Base-by-base conservation (phyloP, 495 filamentous ascomycete genomes). In the Clohesyomyces aquaticus region DNA sequence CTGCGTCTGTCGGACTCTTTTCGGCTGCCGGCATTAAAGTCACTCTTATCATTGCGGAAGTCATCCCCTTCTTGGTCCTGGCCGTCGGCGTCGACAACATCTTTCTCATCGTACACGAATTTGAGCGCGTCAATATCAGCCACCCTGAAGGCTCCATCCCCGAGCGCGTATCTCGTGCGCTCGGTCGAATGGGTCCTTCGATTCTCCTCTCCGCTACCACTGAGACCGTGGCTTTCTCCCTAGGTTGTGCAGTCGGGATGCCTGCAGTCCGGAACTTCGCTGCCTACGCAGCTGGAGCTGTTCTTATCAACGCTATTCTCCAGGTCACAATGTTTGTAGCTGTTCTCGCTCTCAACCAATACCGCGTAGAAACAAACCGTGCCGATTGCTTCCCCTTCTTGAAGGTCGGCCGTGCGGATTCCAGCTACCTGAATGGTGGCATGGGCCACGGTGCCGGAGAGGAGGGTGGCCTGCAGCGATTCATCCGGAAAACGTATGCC, bases 71-170 rank as follows among this genome's bases (percentile, higher is more conserved):
- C 75, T 85, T 98, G 64, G 93, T 98, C 12, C 78, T 98, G 11
- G 94, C 94, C 48, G 90, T 98, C 18, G 94, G 94, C 23, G 95
- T 98, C 10, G 94, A 98, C 81, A 98, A 98, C 73, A 98, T 98
- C 71, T 98, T 98, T 77, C 77, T 98, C 52, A 96, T 98, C 52
- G 95, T 98, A 6, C 93, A 98, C 76, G 94, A 98, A 71, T 97
- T 98, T 66, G 95, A 98, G 75, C 83, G 95, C 26, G 87, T 96
- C 59, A 97, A 98, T 70, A 77, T 93, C 72, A 95, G 85, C 72
- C 85, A 96, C 71, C 89, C 91, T 0, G 91, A 96, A 66, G 87
- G 91, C 38, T 78, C 85, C 67, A 85, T 98, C n/a, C 88, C 96
- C 61, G 85, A 88, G 67, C 82, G 94, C 18, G 84, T 96, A 63